These are phyloP conservation scores for Penicillium pancosmium DNA, from an alignment of 495 filamentous ascomycete species.

Conservation along the genomic window DNA sequence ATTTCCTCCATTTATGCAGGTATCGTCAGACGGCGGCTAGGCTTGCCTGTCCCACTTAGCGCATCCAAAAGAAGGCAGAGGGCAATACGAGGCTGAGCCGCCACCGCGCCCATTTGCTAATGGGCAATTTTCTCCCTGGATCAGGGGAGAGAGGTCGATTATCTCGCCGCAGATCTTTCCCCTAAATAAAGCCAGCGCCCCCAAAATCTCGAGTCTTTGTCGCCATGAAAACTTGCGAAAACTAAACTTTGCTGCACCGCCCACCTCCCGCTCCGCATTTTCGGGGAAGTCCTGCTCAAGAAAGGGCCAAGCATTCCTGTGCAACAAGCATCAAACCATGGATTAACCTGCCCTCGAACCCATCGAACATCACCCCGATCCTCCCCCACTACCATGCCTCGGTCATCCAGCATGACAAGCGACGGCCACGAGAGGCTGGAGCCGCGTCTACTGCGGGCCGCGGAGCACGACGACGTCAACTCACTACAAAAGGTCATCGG, in stretches of 20 bases:
- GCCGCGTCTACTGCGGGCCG: constrained; percentile 55
- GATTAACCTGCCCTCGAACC: constrained; percentile 5
- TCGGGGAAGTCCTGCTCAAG: not conserved
- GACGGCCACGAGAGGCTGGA: constrained; percentile 53
- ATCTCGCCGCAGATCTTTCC: constrained; percentile 21
- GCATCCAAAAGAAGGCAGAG: constrained; percentile 6
- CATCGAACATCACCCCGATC: not conserved
- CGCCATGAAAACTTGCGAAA: not conserved
- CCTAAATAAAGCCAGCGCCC: constrained; percentile 9
- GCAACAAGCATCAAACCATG: constrained; percentile 6
- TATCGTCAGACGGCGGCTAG: not conserved
- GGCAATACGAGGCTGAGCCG: constrained; percentile 25
- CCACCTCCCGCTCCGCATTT: not conserved
- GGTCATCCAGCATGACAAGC: constrained; percentile 45
- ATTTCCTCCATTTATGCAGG: not conserved
- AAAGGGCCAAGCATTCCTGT: not conserved
- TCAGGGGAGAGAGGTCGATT: constrained; percentile 4
- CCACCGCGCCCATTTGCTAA: constrained; percentile 14
- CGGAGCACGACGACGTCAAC: constrained; percentile 45
- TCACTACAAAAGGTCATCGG: constrained; percentile 41
- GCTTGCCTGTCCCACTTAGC: constrained; percentile 1
- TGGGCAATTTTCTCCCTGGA: constrained; percentile 1
- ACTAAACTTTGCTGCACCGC: not conserved
- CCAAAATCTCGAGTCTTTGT: not conserved
- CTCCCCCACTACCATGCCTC: constrained; percentile 27